Evolutionary conservation across 169 alveolate species (phyloP).

Genomic region (Cryptosporidium xiaoi): DNA sequence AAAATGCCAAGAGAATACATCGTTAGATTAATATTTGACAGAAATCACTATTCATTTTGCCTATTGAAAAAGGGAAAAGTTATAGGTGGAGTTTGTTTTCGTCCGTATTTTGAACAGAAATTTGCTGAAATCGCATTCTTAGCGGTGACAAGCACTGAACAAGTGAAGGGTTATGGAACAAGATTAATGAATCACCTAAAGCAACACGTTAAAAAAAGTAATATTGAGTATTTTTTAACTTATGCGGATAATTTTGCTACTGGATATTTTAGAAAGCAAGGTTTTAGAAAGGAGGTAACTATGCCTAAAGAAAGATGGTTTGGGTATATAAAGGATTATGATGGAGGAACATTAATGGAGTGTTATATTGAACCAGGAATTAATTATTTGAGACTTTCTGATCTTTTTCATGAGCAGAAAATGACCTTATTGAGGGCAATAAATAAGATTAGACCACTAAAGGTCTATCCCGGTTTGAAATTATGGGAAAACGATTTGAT

Average conservation of each 20-base stretch:
- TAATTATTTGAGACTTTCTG: conserved; percentile 92
- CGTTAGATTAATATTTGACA: conserved; percentile 95
- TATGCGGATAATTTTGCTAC: conserved; percentile 97
- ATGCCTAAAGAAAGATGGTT: conserved; percentile 96
- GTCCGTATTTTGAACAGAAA: conserved; percentile 90
- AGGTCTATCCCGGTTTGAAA: conserved; percentile 86
- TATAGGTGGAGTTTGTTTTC: conserved; percentile 97
- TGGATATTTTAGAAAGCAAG: conserved; percentile 97
- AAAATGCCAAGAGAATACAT: conserved; percentile 99
- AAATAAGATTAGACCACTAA: conserved; percentile 84
- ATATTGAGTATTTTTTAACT: conserved; percentile 94
- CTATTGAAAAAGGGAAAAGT: conserved; percentile 91
- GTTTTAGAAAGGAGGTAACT: conserved; percentile 93
- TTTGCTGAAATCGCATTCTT: conserved; percentile 99
- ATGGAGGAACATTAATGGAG: conserved; percentile 99
- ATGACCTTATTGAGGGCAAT: conserved; percentile 86
- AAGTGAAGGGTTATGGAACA: conserved; percentile 98
- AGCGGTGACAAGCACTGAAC: conserved; percentile 97
- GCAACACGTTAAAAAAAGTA: conserved; percentile 92
- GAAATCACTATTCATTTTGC: conserved; percentile 96
- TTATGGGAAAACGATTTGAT: conserved; percentile 76
- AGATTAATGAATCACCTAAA: conserved; percentile 97
- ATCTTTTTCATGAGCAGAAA: conserved; percentile 91
- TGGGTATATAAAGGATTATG: conserved; percentile 98
- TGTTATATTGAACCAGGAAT: conserved; percentile 93